A percentile compares a stretch with the other conserved stretches of the same genome.
Evolutionary conservation across 345 rosid species (phyloP).

Genomic region (Brassica juncea): DNA sequence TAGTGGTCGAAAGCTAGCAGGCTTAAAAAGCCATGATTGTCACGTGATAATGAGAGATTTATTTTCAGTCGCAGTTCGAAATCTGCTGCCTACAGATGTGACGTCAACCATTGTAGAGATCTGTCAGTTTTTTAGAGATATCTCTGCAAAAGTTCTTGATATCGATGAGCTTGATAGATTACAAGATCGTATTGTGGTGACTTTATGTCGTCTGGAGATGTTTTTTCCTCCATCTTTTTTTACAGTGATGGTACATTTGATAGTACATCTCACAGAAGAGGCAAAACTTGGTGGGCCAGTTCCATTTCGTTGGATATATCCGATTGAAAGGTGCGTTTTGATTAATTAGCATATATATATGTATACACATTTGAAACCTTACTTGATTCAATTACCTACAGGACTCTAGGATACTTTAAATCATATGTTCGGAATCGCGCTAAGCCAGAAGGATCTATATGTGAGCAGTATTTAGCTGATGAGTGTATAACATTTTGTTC

Average conservation of each 20-base stretch:
- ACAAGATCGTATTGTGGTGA: neutral
- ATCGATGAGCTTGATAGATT: neutral
- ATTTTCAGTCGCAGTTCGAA: neutral
- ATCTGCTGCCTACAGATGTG: neutral
- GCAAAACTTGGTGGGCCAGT: conserved; percentile 3
- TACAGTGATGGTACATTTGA: conserved; percentile 2
- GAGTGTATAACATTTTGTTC: too few species aligned
- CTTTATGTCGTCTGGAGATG: neutral
- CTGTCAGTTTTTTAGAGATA: neutral
- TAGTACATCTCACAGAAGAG: conserved; percentile 4
- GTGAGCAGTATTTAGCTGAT: too few species aligned
- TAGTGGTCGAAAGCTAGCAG: neutral
- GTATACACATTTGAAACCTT: neutral
- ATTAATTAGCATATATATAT: neutral
- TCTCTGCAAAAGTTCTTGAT: neutral
- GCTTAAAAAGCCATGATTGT: neutral
- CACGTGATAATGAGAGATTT: conserved; percentile 6
- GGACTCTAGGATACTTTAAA: neutral
- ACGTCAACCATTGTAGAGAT: neutral
- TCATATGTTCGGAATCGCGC: too few species aligned
- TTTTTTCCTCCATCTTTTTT: conserved; percentile 4
- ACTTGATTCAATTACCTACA: neutral
- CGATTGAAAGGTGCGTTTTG: neutral
- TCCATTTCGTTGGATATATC: conserved; percentile 17
- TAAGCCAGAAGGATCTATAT: too few species aligned